These are phyloP conservation scores for Amphirosellinia nigrospora DNA, from an alignment of 495 filamentous ascomycete genomes.

Conservation along the genomic window DNA sequence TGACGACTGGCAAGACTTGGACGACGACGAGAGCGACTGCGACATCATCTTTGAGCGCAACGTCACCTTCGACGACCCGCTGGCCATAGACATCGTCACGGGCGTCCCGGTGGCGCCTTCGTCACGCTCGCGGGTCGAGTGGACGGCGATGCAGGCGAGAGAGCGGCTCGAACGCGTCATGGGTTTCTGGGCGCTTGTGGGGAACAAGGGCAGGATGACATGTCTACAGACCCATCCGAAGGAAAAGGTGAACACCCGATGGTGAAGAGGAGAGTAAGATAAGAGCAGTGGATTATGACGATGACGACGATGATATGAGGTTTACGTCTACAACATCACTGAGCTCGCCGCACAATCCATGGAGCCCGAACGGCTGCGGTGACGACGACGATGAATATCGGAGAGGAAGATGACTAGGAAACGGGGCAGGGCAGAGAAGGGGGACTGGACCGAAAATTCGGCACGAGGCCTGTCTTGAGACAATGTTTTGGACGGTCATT, in stretches of 20 bases:
- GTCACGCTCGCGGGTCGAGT: constrained; percentile 18
- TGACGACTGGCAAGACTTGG: constrained; percentile 3
- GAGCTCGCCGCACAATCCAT: background rate
- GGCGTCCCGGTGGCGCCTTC: background rate
- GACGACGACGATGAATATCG: background rate
- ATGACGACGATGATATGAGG: background rate
- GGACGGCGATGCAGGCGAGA: background rate
- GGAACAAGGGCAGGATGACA: background rate
- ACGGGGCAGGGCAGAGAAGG: background rate
- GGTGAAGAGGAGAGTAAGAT: background rate
- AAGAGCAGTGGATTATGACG: background rate
- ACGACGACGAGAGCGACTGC: constrained; percentile 6
- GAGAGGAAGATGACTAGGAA: background rate
- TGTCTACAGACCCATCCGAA: too few species aligned
- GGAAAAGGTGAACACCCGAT: too few species aligned
- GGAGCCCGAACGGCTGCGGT: background rate
- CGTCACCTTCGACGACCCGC: constrained; percentile 16
- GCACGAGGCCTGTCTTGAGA: background rate
- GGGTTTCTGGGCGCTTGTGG: background rate
- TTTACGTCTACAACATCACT: background rate
- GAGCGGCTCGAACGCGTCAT: background rate
- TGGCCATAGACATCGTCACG: constrained; percentile 15
- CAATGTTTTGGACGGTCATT: background rate
- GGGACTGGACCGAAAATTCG: background rate
- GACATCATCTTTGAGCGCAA: constrained; percentile 15